phyloP scores from a whole-genome alignment of 768 basidiomycete species.

The Pseudohyphozyma bogoriensis region DNA sequence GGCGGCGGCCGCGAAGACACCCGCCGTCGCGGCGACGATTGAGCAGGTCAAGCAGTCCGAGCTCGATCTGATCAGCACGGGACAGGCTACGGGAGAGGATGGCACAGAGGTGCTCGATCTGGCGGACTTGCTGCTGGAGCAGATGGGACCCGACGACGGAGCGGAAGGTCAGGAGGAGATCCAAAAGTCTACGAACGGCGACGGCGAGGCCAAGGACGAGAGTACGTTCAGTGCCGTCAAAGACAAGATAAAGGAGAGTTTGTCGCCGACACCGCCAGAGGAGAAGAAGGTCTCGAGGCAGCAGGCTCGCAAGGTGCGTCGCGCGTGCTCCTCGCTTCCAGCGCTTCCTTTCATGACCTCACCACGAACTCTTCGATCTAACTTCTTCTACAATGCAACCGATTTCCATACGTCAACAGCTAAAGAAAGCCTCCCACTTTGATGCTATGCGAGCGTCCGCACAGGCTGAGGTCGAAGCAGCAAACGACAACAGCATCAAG shows the following conservation, averaged over 20 bases:
- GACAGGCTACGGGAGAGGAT: slow-evolving; percentile 22
- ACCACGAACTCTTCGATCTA: no score
- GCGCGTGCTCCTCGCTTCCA: not conserved
- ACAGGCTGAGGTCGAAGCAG: slow-evolving; percentile 60
- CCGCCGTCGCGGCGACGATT: slow-evolving; percentile 7
- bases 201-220: slow-evolving; percentile 45
- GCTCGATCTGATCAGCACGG: slow-evolving; percentile 6
- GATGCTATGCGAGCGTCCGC: slow-evolving; percentile 51
- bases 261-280: not conserved
- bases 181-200: slow-evolving; percentile 41
- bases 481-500: slow-evolving; percentile 49
- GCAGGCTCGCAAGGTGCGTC: slow-evolving; percentile 20
- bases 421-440: slow-evolving; percentile 45
- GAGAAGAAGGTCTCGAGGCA: slow-evolving; percentile 18
- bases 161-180: slow-evolving; percentile 45
- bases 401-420: slow-evolving; percentile 41
- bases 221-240: slow-evolving; percentile 10
- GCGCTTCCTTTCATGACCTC: not conserved
- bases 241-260: slow-evolving; percentile 12
- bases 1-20: not conserved
- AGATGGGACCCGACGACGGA: slow-evolving; percentile 64
- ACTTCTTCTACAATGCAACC: no score
- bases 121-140: slow-evolving; percentile 63
- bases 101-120: slow-evolving; percentile 48
- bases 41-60: slow-evolving; percentile 15